Evolutionary conservation across 2,329 filamentous ascomycete genomes (phyloP).

Genomic region (Furcasterigmium sp.): DNA sequence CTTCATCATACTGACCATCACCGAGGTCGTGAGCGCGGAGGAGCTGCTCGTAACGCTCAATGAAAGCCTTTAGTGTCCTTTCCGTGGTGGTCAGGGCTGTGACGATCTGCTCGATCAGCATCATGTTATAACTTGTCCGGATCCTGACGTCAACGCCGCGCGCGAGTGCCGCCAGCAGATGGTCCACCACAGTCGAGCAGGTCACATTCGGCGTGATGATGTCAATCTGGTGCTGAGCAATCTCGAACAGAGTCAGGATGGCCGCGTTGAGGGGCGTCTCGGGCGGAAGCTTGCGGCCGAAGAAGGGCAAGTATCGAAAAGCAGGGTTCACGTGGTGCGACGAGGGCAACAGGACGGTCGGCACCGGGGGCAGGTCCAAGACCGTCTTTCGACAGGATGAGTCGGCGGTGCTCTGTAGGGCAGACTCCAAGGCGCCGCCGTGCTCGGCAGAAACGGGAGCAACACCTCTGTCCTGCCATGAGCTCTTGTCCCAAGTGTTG

Average conservation of each 20-base stretch:
- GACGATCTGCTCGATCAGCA: constrained; percentile 75
- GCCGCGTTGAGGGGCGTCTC: constrained; percentile 64
- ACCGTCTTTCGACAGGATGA: constrained; percentile 13
- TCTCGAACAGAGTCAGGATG: constrained; percentile 53
- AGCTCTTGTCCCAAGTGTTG: constrained; percentile 51
- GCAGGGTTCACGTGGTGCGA: constrained; percentile 64
- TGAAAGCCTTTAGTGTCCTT: constrained; percentile 54
- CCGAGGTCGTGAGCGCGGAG: neutral
- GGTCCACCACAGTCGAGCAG: constrained; percentile 55
- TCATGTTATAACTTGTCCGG: constrained; percentile 63
- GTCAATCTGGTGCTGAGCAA: constrained; percentile 54
- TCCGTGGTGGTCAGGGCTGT: constrained; percentile 72
- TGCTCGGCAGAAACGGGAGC: no score
- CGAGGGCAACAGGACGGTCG: constrained; percentile 66
- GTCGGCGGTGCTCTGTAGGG: constrained; percentile 2
- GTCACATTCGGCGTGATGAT: constrained; percentile 79
- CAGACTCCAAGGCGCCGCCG: neutral
- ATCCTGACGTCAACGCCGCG: constrained; percentile 65
- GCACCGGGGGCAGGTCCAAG: constrained; percentile 22
- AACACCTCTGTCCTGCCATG: neutral
- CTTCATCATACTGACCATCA: constrained; percentile 26
- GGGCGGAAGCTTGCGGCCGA: constrained; percentile 43
- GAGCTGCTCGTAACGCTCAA: constrained; percentile 44
- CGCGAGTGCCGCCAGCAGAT: constrained; percentile 53
- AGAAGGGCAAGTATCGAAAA: constrained; percentile 56